A percentile compares a stretch with the other conserved stretches of the same genome.
Evolutionary conservation across 2,329 filamentous ascomycete genomes (phyloP).

Genomic region (Trichoderma koningiopsis): DNA sequence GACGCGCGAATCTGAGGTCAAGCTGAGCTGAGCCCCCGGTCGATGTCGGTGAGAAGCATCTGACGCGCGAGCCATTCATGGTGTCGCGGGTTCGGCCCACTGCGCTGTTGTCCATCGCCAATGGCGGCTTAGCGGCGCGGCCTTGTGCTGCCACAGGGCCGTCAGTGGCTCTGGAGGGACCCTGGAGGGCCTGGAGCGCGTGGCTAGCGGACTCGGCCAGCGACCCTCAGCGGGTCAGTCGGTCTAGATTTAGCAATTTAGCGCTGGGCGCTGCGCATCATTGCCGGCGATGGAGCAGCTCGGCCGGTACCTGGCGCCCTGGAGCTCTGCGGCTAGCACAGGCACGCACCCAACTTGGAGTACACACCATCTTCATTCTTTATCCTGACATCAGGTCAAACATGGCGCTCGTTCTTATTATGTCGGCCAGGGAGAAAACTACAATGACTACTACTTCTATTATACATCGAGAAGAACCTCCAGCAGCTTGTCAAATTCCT

Average conservation of each 20-base stretch:
- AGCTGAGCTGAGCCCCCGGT: slow-evolving; percentile 14
- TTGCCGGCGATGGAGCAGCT: background rate
- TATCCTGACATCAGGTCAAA: background rate
- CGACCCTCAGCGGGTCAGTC: slow-evolving; percentile 23
- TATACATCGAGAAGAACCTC: slow-evolving; percentile 33
- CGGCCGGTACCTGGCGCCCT: background rate
- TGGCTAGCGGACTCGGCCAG: slow-evolving; percentile 17
- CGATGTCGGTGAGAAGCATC: slow-evolving; percentile 25
- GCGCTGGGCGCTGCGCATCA: slow-evolving; percentile 20
- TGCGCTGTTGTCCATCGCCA: slow-evolving; percentile 4
- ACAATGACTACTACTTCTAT: background rate
- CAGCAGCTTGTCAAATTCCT: slow-evolving; percentile 45
- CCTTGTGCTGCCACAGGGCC: background rate
- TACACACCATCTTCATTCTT: background rate
- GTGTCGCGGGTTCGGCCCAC: slow-evolving; percentile 12
- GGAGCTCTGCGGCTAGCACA: background rate
- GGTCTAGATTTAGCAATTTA: background rate
- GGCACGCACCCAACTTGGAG: background rate
- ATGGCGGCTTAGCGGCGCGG: slow-evolving; percentile 11
- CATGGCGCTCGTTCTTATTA: background rate
- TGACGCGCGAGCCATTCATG: slow-evolving; percentile 23
- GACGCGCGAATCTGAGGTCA: slow-evolving; percentile 13
- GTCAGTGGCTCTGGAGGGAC: background rate
- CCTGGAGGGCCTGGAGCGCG: slow-evolving; percentile 7
- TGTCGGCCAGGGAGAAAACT: background rate